phyloP scores from a whole-genome alignment of 345 rosid genomes.

The Mangifera indica region DNA sequence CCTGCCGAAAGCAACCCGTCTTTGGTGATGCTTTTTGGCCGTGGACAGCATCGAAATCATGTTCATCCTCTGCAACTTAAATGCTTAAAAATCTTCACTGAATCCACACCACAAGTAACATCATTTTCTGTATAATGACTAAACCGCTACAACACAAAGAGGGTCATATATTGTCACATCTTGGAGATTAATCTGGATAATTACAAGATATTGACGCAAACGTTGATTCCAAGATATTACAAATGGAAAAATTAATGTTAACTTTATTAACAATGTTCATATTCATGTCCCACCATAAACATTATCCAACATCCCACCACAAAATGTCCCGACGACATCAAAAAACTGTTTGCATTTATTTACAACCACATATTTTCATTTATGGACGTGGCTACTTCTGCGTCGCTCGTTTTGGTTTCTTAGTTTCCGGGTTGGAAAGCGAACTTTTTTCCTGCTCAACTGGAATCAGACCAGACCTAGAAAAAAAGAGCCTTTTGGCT shows the following conservation, averaged over 20 bases:
- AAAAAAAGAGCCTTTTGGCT: neutral
- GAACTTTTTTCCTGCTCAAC: neutral
- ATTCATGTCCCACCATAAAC: neutral
- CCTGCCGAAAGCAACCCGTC: neutral
- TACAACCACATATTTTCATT: conserved; percentile 40
- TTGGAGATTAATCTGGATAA: neutral
- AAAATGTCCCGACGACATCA: neutral
- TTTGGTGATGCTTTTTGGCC: neutral
- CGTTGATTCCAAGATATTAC: too few species aligned
- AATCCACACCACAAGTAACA: too few species aligned
- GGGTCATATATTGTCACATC: conserved; percentile 4
- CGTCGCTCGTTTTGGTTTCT: conserved; percentile 20
- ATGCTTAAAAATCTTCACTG: too few species aligned
- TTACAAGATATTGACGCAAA: too few species aligned
- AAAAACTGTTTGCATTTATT: conserved; percentile 21
- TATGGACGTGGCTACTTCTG: conserved; percentile 20
- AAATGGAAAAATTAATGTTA: too few species aligned
- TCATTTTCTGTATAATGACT: too few species aligned
- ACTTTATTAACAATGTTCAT: conserved; percentile 23
- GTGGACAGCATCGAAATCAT: neutral
- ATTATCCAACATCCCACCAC: neutral
- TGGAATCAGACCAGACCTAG: neutral
- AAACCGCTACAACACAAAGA: too few species aligned
- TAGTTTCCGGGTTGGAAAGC: neutral
- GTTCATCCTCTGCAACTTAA: neutral